Base-by-base conservation (phyloP, 1,284 basidiomycete genomes). In the Ganoderma lingzhi region DNA sequence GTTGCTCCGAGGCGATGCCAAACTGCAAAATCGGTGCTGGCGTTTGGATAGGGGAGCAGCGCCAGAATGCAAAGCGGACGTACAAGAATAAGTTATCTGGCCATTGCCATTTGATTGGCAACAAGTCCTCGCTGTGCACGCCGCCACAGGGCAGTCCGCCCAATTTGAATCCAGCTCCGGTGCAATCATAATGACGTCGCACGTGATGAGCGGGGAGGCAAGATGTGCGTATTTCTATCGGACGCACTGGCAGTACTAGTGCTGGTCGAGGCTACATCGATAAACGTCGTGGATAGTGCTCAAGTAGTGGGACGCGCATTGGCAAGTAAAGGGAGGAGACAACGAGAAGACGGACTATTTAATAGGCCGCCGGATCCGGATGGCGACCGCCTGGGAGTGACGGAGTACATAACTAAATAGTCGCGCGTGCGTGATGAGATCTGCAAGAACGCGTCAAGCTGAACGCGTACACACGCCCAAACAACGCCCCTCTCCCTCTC, bases 401-500 rank as follows among this genome's bases (percentile, higher is more conserved):
- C 45, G 45, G 45, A 10, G 6, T 9, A 28, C 48, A 9, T 23
- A n/a, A n/a, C n/a, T n/a, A n/a, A n/a, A n/a, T n/a, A 41, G 59
- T 68, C 65, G 65, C 65, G 67, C n/a, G 65, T 65, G 69, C 68
- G 68, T 71, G 72, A 73, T 68, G 68, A 70, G 72, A 73, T 68
- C 64, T 35, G 39, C 19, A 42, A 5, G 15, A 51, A 71, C 70
- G 72, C 71, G 73, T 70, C 55, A 60, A 70, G 71, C 69, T 41
- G 42, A 60, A 71, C 73, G 72, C 73, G 74, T 75, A 74, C 67
- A 74, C 66, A 75, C 35, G 48, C 62, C 41, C 60, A 70, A 76
- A 73, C 68, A 72, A 73, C 63, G 64, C 68, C 70, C 62, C 44
- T 69, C 65, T 58, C 70, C 62, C 44, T 69, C 65, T 58, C 63